These are phyloP conservation scores for Leishmania turanica DNA, from an alignment of 208 protist genomes.

Conservation along the genomic window DNA sequence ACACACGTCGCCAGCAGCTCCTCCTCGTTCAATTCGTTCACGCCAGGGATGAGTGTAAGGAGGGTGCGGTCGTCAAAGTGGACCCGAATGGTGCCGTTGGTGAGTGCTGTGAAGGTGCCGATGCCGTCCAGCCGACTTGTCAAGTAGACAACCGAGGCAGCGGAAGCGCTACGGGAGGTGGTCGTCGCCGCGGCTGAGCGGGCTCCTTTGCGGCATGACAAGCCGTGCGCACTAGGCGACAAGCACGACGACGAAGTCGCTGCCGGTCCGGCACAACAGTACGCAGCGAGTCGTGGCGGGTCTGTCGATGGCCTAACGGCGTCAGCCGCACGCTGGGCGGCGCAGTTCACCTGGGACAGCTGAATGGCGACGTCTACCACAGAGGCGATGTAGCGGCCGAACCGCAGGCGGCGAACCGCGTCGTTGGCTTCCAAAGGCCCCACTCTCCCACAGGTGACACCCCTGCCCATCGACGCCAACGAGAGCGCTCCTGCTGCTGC, in stretches of 20 bases:
- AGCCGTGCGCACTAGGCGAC: constrained; percentile 4
- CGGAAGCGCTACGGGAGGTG: not conserved
- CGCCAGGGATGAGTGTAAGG: constrained; percentile 68
- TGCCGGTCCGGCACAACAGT: not conserved
- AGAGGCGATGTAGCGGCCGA: constrained; percentile 31
- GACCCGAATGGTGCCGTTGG: constrained; percentile 78
- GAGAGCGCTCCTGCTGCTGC: not conserved
- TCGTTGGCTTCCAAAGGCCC: not conserved
- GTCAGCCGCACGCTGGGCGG: constrained; percentile 22
- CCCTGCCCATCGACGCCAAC: not conserved
- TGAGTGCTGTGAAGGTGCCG: constrained; percentile 78
- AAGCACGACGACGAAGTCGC: not conserved
- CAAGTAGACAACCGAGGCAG: constrained; percentile 48
- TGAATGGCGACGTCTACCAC: constrained; percentile 43
- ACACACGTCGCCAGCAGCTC: constrained; percentile 60
- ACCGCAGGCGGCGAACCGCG: not conserved
- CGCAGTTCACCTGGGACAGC: constrained; percentile 50
- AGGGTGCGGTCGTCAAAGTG: constrained; percentile 86
- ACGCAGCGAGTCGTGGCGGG: not conserved
- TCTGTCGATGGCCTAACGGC: not conserved
- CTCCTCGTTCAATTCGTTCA: constrained; percentile 57
- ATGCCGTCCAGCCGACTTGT: constrained; percentile 76
- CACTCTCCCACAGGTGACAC: not conserved
- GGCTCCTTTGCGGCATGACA: not conserved
- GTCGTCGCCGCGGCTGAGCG: not conserved